Evolutionary conservation across 2,329 filamentous ascomycete species (phyloP), one percentile per base, ranked within the genome.

Genomic region (Cytospora leucostoma): DNA sequence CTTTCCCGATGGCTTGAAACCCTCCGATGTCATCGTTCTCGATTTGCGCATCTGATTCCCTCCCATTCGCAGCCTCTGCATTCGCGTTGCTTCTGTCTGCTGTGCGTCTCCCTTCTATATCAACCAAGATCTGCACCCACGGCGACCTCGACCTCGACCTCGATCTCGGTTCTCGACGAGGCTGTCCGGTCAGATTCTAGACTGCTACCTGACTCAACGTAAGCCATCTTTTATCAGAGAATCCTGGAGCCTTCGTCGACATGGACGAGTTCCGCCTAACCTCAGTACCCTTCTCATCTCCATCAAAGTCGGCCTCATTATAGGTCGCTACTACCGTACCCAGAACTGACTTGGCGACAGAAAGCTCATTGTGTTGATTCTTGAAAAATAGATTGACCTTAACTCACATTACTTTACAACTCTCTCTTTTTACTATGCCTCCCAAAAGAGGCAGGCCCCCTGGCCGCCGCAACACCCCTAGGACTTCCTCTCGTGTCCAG

Each of bases 351-450:
- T 15, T 27, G 37, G 44, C 32, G 32, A 60, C 8, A 61, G 59
- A 40, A 3, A 2, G 12, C 6, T 8, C 32, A 49, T 32, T 35
- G 47, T 38, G 27, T 58, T 7, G 27, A 7, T 10, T 38, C 37
- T 38, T 7, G 27, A 58, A 21, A 13, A 10, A 37, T 13, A 15
- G 17, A 49, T 7, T 8, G n/a, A 27, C 27, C 32, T 53, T 17
- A 15, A 19, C 50, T 35, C 19, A 33, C n/a, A 7, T 47, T 12
- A 11, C 44, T 4, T 47, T n/a, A n/a, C n/a, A n/a, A n/a, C n/a
- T 47, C 40, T 61, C 13, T 34, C 19, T 19, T n/a, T n/a, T n/a
- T 6, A 59, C 34, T n/a, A 66, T 66, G 65, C 65, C 65, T 32
- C 65, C 65, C 19, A 66, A 57, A 52, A 49, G 57, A 63, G 57